phyloP scores from a whole-genome alignment of 768 basidiomycete genomes.

The Collybia sordida region DNA sequence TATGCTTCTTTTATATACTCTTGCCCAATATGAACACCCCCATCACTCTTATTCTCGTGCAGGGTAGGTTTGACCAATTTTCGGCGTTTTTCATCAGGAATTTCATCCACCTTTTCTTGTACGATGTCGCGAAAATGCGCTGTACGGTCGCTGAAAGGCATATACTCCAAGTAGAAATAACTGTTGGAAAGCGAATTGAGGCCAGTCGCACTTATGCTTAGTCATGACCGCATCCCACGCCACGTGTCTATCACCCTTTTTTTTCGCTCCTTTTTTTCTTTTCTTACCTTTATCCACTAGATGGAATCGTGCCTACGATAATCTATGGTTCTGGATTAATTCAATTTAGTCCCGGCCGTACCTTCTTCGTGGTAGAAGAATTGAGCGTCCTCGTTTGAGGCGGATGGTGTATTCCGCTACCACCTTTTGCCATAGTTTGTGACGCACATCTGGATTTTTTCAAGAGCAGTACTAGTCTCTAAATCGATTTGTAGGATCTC shows the following conservation, averaged over 20 bases:
- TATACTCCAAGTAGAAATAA: slow-evolving; percentile 17
- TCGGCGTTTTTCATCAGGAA: slow-evolving; percentile 50
- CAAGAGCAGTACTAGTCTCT: no score
- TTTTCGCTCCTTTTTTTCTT: neutral
- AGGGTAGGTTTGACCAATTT: slow-evolving; percentile 36
- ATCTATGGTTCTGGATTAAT: slow-evolving; percentile 4
- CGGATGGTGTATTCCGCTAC: slow-evolving; percentile 45
- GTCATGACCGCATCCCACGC: neutral
- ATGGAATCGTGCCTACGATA: no score
- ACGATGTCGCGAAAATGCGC: slow-evolving; percentile 56
- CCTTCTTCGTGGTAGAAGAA: slow-evolving; percentile 28
- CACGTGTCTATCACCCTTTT: slow-evolving; percentile 1
- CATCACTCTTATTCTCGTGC: slow-evolving; percentile 34
- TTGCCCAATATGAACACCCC: slow-evolving; percentile 48
- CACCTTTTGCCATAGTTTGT: slow-evolving; percentile 64
- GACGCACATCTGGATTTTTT: slow-evolving; percentile 25
- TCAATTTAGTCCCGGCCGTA: slow-evolving; percentile 6
- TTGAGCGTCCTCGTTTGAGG: slow-evolving; percentile 72
- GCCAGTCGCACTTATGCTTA: no score
- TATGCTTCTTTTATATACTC: slow-evolving; percentile 78
- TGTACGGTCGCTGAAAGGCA: slow-evolving; percentile 64
- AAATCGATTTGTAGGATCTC: no score
- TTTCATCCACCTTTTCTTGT: slow-evolving; percentile 40
- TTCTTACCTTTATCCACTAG: neutral
- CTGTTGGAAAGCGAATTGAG: no score